phyloP scores from a whole-genome alignment of 2,329 filamentous ascomycete genomes.

The Drechslerella stenobrocha region DNA sequence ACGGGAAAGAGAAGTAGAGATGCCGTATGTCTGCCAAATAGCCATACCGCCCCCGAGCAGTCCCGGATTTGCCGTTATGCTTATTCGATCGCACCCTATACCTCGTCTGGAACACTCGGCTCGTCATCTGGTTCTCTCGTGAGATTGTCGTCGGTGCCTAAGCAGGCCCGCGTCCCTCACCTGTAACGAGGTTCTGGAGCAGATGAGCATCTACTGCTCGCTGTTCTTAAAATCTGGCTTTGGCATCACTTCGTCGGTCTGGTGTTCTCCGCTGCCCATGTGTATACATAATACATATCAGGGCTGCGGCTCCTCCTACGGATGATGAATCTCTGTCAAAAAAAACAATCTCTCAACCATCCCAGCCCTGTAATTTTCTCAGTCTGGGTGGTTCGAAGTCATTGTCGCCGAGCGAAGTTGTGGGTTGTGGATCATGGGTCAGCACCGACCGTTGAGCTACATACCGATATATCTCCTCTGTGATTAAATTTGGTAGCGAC shows the following conservation, averaged over 20 bases:
- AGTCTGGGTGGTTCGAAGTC: constrained; percentile 11
- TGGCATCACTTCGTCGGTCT: constrained; percentile 13
- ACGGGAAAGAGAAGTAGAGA: constrained; percentile 11
- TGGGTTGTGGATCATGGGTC: not conserved
- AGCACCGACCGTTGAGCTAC: not conserved
- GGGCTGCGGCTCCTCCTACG: not conserved
- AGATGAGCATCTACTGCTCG: not conserved
- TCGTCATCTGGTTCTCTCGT: constrained; percentile 10
- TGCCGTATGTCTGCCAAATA: constrained; percentile 36
- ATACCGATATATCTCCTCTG: constrained; percentile 10
- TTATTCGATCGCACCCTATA: not conserved
- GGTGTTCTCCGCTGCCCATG: not conserved
- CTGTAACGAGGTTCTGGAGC: constrained; percentile 17
- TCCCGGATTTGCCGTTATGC: not conserved
- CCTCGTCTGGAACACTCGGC: constrained; percentile 1
- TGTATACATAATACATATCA: not conserved
- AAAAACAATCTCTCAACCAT: no score
- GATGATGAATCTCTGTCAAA: no score
- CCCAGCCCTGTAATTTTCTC: not conserved
- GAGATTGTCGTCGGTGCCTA: not conserved
- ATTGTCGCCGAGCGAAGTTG: constrained; percentile 27
- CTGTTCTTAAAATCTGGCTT: constrained; percentile 34
- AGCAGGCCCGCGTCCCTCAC: not conserved
- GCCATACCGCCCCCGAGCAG: not conserved
- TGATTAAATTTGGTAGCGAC: constrained; percentile 38